Evolutionary conservation across 495 filamentous ascomycete species (phyloP).

Genomic region (Aspergillus incahuasiensis): DNA sequence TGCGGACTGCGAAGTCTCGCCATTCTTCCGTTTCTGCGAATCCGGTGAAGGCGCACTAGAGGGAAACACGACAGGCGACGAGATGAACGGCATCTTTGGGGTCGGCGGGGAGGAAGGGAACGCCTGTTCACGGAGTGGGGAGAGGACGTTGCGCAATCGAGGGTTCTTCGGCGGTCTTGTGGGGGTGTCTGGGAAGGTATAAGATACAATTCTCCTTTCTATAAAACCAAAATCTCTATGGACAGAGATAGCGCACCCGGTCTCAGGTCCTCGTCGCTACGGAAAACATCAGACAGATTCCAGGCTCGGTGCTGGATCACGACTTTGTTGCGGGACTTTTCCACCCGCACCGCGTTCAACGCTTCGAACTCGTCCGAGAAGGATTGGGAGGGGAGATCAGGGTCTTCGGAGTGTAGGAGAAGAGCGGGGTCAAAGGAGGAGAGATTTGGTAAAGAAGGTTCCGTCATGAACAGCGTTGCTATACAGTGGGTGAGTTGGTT

Average conservation of each 20-base stretch:
- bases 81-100: slow-evolving; percentile 56
- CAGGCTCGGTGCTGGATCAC: slow-evolving; percentile 63
- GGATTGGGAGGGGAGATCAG: slow-evolving; percentile 32
- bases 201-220: slow-evolving; percentile 3
- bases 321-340: slow-evolving; percentile 51
- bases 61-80: slow-evolving; percentile 57
- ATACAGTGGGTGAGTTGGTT: background rate
- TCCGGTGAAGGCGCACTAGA: slow-evolving; percentile 48
- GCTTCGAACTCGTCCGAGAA: slow-evolving; percentile 61
- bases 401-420: slow-evolving; percentile 45
- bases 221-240: background rate
- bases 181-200: slow-evolving; percentile 34
- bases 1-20: slow-evolving; percentile 31
- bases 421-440: slow-evolving; percentile 53
- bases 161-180: slow-evolving; percentile 27
- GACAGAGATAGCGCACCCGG: slow-evolving; percentile 32
- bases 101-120: slow-evolving; percentile 33
- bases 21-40: slow-evolving; percentile 45
- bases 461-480: slow-evolving; percentile 29
- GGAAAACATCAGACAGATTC: slow-evolving; percentile 55
- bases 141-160: slow-evolving; percentile 21
- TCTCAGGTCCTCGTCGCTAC: slow-evolving; percentile 56
- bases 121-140: slow-evolving; percentile 15
- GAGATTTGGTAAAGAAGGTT: slow-evolving; percentile 31
- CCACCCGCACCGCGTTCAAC: slow-evolving; percentile 44